phyloP scores from a whole-genome alignment of 768 basidiomycete genomes.

The Rhizopogon rudus region DNA sequence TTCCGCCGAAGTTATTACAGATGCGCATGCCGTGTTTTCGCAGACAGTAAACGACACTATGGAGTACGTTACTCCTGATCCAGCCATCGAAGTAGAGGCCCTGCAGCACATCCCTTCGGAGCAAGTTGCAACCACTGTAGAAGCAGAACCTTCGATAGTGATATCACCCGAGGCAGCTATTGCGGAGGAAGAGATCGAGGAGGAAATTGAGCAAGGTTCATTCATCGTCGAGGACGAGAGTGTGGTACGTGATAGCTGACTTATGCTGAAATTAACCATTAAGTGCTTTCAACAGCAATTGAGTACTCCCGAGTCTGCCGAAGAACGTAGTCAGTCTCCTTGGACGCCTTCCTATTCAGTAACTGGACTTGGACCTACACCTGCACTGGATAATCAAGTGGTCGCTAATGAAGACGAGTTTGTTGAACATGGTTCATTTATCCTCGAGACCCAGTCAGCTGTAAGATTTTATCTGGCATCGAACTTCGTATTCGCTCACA shows the following conservation, averaged over 20 bases:
- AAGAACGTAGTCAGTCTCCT: constrained; percentile 20
- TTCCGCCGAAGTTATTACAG: not conserved
- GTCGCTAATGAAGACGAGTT: constrained; percentile 4
- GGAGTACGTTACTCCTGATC: not conserved
- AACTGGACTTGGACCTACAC: constrained; percentile 3
- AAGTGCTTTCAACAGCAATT: not conserved
- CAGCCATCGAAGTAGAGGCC: not conserved
- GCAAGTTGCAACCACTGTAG: not conserved
- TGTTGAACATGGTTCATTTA: constrained; percentile 11
- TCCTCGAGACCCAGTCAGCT: not conserved
- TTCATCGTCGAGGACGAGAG: constrained; percentile 2
- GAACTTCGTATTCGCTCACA: not conserved
- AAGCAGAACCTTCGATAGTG: not conserved
- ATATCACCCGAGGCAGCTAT: not conserved
- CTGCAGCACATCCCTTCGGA: not conserved
- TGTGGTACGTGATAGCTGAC: not conserved
- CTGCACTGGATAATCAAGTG: not conserved
- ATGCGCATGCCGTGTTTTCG: not conserved
- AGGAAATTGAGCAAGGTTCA: constrained; percentile 9
- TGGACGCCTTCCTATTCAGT: constrained; percentile 34
- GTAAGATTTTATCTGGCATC: not conserved
- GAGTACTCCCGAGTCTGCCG: not conserved
- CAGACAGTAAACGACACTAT: not conserved
- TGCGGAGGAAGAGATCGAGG: not conserved
- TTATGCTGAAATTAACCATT: not conserved